Evolutionary conservation across 768 basidiomycete species (phyloP), one percentile per base, ranked within the genome.

Genomic region (Tylopilus cervinicoccineus): DNA sequence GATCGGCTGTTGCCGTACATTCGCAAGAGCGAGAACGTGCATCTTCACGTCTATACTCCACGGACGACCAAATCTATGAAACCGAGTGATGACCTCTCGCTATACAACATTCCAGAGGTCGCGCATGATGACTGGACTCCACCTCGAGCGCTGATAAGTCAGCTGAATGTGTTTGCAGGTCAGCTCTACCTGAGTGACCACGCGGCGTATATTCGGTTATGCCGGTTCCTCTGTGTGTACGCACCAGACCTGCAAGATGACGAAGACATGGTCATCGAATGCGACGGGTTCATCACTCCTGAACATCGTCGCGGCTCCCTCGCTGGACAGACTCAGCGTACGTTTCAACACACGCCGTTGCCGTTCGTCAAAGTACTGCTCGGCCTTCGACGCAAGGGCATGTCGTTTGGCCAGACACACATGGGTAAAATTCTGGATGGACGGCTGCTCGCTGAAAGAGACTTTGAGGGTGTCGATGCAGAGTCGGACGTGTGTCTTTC

Each of bases 11-110:
- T 77, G 3, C 64, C 72, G 53, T n/a, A 42, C 0, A 73, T 78
- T 39, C 64, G 66, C 11, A 34, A 40, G 31, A 66, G 65, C 52
- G 55, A 55, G 6, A 17, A 48, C 5, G 70, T 75, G 2, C 61
- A 64, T 42, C 65, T 78, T 8, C 76, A 77, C 43, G 24, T 67
- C 2, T 77, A 77, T 53, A 56, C 72, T 1, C 71, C 76, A 12
- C 60, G 70, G 1, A 67, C 67, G 34, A 66, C 58, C 2, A 51
- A 57, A 31, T 56, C 56, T 5, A 71, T 69, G 65, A 55, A 51
- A 17, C 52, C 71, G 5, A 66, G 70, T 29, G 77, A 78, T 26
- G 56, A 65, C 31, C 57, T 69, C 4, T 9, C 5, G 2, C 37
- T 65, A 9, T 48, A 55, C 33, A 37, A 7, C 17, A 33, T 51